Evolutionary conservation across 2,329 filamentous ascomycete species (phyloP).

Genomic region (Aaosphaeria arxii): DNA sequence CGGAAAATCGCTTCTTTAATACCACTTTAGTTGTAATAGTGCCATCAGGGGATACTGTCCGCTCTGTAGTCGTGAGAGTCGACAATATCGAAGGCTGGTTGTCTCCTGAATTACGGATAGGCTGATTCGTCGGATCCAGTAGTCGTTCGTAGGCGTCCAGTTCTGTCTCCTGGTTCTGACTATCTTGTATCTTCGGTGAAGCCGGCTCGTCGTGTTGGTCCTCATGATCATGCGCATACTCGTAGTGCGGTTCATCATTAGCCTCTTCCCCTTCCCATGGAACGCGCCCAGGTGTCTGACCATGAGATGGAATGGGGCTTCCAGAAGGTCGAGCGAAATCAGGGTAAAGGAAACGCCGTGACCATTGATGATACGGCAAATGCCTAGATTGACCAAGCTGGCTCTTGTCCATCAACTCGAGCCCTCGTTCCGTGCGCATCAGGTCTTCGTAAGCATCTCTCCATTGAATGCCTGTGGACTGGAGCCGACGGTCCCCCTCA

Average conservation of each 20-base stretch:
- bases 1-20: slow-evolving; percentile 57
- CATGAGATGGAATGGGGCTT: neutral
- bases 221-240: slow-evolving; percentile 30
- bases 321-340: neutral
- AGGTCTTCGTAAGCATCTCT: slow-evolving; percentile 60
- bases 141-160: slow-evolving; percentile 54
- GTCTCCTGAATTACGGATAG: neutral
- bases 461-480: slow-evolving; percentile 45
- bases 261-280: slow-evolving; percentile 14
- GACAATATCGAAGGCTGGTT: slow-evolving; percentile 44
- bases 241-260: slow-evolving; percentile 29
- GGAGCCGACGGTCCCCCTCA: slow-evolving; percentile 43
- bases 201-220: slow-evolving; percentile 34
- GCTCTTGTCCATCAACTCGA: slow-evolving; percentile 9
- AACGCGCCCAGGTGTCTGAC: slow-evolving; percentile 10
- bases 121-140: slow-evolving; percentile 27
- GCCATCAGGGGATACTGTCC: slow-evolving; percentile 54
- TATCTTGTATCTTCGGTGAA: slow-evolving; percentile 13
- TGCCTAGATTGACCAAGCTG: slow-evolving; percentile 9
- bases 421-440: slow-evolving; percentile 38
- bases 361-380: slow-evolving; percentile 11
- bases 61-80: slow-evolving; percentile 57
- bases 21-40: slow-evolving; percentile 56
- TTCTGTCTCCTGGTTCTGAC: slow-evolving; percentile 39
- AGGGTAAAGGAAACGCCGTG: slow-evolving; percentile 5